phyloP scores from a whole-genome alignment of 768 basidiomycete species.

The Tubosaeta brunneosetosa region DNA sequence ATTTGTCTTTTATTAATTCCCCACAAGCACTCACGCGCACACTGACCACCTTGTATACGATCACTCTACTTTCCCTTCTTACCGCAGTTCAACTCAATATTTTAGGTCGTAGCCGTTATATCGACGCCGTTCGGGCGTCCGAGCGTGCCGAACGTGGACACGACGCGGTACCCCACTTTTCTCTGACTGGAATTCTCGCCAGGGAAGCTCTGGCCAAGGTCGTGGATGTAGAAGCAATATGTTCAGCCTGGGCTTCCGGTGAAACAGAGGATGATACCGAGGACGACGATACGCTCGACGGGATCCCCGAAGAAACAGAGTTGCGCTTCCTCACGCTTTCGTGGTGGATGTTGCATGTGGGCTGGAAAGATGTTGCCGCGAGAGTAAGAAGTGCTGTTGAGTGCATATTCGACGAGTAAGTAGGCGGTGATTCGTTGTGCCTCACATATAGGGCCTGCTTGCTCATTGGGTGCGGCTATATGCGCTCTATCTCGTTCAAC shows the following conservation, averaged over 20 bases:
- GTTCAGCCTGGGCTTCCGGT: constrained; percentile 19
- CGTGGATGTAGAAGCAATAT: constrained; percentile 24
- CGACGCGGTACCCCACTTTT: constrained; percentile 34
- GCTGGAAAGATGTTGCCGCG: constrained; percentile 81
- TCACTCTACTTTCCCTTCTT: constrained; percentile 80
- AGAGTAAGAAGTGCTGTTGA: constrained; percentile 72
- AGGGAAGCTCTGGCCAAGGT: constrained; percentile 24
- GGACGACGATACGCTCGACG: constrained; percentile 27
- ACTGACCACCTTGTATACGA: constrained; percentile 80
- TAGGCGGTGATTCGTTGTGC: constrained; percentile 7
- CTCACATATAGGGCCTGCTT: neutral
- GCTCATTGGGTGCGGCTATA: neutral
- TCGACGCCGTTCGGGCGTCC: constrained; percentile 58
- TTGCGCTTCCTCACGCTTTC: constrained; percentile 77
- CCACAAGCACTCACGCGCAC: constrained; percentile 77
- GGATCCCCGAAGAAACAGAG: constrained; percentile 65
- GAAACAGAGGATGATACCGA: constrained; percentile 27
- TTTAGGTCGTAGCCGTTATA: constrained; percentile 77
- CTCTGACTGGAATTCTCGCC: constrained; percentile 21
- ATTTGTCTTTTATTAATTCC: constrained; percentile 2
- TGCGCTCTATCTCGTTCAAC: neutral
- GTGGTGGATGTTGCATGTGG: constrained; percentile 92
- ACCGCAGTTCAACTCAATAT: constrained; percentile 83
- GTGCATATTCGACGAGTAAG: constrained; percentile 81
- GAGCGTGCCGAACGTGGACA: constrained; percentile 55